phyloP scores from a whole-genome alignment of 1,139 yeast genomes.

The Kurtzmaniella natalensis region DNA sequence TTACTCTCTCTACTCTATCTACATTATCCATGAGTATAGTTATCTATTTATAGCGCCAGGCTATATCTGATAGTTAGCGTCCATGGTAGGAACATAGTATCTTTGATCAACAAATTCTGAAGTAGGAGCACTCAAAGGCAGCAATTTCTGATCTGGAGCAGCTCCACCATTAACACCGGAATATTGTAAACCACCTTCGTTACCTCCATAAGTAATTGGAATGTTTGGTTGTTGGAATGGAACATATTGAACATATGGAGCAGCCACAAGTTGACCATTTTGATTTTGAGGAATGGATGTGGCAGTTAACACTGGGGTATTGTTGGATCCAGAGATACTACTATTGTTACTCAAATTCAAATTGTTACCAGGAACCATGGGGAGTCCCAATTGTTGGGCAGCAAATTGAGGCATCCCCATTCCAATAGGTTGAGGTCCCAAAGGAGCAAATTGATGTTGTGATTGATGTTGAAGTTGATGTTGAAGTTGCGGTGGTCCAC shows the following conservation, averaged over 20 bases:
- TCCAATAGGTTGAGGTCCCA: conserved; percentile 1
- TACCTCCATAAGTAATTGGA: conserved; percentile 5
- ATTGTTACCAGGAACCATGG: conserved; percentile 1
- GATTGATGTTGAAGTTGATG: background rate
- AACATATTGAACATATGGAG: conserved; percentile 8
- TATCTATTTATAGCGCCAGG: conserved; percentile 3
- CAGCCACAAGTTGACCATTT: conserved; percentile 4
- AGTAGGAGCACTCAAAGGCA: conserved; percentile 8
- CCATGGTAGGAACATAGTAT: conserved; percentile 8
- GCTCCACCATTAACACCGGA: background rate
- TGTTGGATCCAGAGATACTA: background rate
- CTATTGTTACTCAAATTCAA: background rate
- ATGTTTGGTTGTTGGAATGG: conserved; percentile 8
- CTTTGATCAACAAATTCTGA: conserved; percentile 6
- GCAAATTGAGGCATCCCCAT: background rate
- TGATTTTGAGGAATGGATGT: conserved; percentile 1
- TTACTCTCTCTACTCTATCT: too few species aligned
- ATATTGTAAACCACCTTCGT: background rate
- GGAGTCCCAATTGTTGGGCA: conserved; percentile 10
- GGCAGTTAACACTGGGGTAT: background rate
- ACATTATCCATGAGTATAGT: too few species aligned
- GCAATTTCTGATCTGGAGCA: conserved; percentile 6
- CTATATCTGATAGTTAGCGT: conserved; percentile 7
- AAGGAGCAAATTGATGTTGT: conserved; percentile 1
- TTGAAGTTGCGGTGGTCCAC: background rate